A percentile compares a stretch with the other conserved stretches of the same genome.
These are phyloP conservation scores for Solanum hybrid DNA, from an alignment of 305 asterid genomes.

Conservation along the genomic window DNA sequence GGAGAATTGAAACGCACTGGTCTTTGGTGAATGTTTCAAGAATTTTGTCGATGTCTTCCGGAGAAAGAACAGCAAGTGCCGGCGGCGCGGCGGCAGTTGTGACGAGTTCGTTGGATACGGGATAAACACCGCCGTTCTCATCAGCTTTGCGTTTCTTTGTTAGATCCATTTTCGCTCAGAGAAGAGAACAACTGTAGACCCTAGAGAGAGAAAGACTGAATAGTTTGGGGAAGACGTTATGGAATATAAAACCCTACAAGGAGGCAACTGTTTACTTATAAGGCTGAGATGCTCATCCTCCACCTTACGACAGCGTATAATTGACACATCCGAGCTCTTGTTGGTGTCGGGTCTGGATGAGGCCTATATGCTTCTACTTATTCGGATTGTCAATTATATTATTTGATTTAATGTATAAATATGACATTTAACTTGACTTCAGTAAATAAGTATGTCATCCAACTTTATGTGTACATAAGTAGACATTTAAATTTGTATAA, in stretches of 20 bases:
- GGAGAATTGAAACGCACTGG: conserved; percentile 62
- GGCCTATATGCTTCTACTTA: not conserved
- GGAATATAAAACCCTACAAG: not conserved
- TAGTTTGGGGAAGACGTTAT: not conserved
- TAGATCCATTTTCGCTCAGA: conserved; percentile 46
- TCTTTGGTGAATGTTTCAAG: conserved; percentile 78
- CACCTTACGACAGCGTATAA: not conserved
- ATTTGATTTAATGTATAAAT: too few relatives aligned
- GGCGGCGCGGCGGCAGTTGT: conserved; percentile 20
- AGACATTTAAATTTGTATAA: too few relatives aligned
- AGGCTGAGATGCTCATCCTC: not conserved
- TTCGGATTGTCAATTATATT: too few relatives aligned
- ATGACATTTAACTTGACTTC: too few relatives aligned
- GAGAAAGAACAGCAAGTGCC: conserved; percentile 34
- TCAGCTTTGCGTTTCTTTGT: conserved; percentile 84
- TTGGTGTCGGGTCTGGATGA: not conserved
- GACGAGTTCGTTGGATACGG: conserved; percentile 21
- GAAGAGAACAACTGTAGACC: conserved; percentile 16
- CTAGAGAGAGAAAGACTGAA: conserved; percentile 2
- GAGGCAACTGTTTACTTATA: not conserved
- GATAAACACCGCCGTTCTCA: conserved; percentile 62
- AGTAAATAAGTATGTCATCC: too few relatives aligned
- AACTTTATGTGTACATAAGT: too few relatives aligned
- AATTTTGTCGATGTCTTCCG: conserved; percentile 69
- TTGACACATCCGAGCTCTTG: not conserved